These are phyloP conservation scores for Mentha longifolia DNA, from an alignment of 257 asterid species.

Conservation along the genomic window DNA sequence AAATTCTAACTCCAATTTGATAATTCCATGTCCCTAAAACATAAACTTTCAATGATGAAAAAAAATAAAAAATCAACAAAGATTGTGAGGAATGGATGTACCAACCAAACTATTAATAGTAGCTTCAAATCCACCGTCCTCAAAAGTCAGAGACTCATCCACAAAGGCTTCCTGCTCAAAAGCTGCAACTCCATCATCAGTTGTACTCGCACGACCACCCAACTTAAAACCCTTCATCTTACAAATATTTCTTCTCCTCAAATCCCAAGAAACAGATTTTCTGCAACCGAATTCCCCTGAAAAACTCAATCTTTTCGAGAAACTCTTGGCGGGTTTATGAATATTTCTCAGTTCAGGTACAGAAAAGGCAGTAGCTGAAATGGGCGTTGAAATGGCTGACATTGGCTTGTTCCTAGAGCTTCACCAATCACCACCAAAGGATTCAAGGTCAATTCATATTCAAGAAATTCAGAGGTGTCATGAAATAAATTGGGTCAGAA, in stretches of 20 bases:
- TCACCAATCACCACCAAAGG: conserved; percentile 1
- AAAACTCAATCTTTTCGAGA: conserved; percentile 36
- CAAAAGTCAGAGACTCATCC: conserved; percentile 37
- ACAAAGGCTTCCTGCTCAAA: conserved; percentile 60
- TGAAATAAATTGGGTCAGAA: background rate
- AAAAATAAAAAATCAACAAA: conserved; percentile 1
- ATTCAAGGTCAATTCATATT: background rate
- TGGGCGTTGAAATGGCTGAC: conserved; percentile 43
- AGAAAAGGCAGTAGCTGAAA: conserved; percentile 18
- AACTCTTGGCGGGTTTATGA: conserved; percentile 29
- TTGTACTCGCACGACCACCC: conserved; percentile 29
- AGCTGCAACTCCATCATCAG: conserved; percentile 46
- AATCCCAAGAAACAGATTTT: conserved; percentile 34
- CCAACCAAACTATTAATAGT: conserved; percentile 63
- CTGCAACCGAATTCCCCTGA: conserved; percentile 24
- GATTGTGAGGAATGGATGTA: conserved; percentile 8
- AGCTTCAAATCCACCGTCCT: conserved; percentile 51
- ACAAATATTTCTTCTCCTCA: conserved; percentile 19
- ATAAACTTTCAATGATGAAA: background rate
- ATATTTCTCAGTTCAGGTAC: conserved; percentile 18
- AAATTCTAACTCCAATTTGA: background rate
- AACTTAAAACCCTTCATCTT: conserved; percentile 35
- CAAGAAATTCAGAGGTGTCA: background rate
- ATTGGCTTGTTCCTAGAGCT: conserved; percentile 23
- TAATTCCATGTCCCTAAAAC: background rate